Evolutionary conservation across 2,329 filamentous ascomycete genomes (phyloP).

Genomic region (Lachnellula cervina): DNA sequence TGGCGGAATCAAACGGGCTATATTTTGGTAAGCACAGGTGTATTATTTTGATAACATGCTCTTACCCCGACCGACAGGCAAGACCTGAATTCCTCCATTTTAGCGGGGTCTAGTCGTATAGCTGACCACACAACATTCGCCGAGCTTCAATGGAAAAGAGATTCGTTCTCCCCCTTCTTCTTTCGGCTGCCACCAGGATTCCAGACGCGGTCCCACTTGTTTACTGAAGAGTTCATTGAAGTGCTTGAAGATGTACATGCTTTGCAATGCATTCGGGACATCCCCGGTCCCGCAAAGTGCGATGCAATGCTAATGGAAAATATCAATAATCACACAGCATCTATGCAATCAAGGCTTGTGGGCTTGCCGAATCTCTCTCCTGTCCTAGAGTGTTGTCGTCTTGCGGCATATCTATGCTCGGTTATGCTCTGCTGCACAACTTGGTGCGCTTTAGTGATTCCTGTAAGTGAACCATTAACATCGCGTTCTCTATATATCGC

Average conservation of each 20-base stretch:
- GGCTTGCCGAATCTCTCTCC: constrained; percentile 21
- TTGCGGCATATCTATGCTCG: constrained; percentile 40
- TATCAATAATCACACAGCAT: constrained; percentile 39
- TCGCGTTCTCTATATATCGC: constrained; percentile 1
- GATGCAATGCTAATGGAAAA: constrained; percentile 28
- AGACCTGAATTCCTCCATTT: constrained; percentile 38
- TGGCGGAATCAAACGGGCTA: constrained; percentile 40
- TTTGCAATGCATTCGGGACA: constrained; percentile 36
- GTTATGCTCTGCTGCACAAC: constrained; percentile 37
- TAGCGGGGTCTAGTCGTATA: constrained; percentile 37
- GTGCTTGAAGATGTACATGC: constrained; percentile 37
- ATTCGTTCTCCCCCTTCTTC: constrained; percentile 28
- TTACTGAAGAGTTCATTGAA: constrained; percentile 32
- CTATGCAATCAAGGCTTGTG: constrained; percentile 38
- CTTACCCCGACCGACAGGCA: constrained; percentile 32
- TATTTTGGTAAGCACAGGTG: constrained; percentile 36
- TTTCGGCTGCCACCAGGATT: constrained; percentile 36
- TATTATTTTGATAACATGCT: background rate
- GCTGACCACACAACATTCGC: constrained; percentile 38
- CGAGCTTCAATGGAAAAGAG: constrained; percentile 38
- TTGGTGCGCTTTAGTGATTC: constrained; percentile 37
- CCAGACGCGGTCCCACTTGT: constrained; percentile 16
- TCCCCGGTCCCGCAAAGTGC: constrained; percentile 6
- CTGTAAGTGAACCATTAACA: constrained; percentile 31
- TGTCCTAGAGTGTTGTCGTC: constrained; percentile 33